Evolutionary conservation across 108 stramenopile species (phyloP).

Genomic region (Epithemia pelagica): DNA sequence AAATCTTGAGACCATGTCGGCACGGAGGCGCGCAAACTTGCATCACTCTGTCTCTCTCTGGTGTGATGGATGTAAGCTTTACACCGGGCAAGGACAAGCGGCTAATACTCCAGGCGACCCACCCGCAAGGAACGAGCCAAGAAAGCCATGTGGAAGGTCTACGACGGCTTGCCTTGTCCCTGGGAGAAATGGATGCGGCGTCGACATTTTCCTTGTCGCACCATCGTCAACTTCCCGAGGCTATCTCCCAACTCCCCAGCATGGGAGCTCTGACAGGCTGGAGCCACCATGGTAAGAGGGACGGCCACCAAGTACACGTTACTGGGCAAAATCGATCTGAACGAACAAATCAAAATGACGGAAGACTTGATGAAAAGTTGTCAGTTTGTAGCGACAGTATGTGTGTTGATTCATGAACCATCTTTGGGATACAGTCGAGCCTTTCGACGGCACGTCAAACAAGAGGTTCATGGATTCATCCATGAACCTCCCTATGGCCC

Average conservation of each 20-base stretch:
- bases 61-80: too few relatives aligned
- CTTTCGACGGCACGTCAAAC: constrained; percentile 43
- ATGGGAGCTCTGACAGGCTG: constrained; percentile 45
- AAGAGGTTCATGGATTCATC: too few relatives aligned
- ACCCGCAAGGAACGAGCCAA: too few relatives aligned
- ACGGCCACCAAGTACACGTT: constrained; percentile 81
- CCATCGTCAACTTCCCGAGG: constrained; percentile 46
- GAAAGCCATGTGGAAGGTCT: neutral
- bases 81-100: too few relatives aligned
- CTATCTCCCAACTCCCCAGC: constrained; percentile 41
- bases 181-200: neutral
- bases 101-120: too few relatives aligned
- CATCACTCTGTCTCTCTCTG: too few relatives aligned
- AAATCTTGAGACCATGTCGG: too few relatives aligned
- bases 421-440: constrained; percentile 50
- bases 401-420: constrained; percentile 38
- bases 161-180: neutral
- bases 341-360: constrained; percentile 36
- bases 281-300: constrained; percentile 45
- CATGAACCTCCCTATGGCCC: too few relatives aligned
- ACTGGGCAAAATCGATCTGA: constrained; percentile 43
- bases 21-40: too few relatives aligned
- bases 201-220: constrained; percentile 14
- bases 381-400: constrained; percentile 52
- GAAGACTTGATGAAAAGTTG: constrained; percentile 53